Conservation (phyloP, 129 eudicot species). For the Daucus carota region DNA sequence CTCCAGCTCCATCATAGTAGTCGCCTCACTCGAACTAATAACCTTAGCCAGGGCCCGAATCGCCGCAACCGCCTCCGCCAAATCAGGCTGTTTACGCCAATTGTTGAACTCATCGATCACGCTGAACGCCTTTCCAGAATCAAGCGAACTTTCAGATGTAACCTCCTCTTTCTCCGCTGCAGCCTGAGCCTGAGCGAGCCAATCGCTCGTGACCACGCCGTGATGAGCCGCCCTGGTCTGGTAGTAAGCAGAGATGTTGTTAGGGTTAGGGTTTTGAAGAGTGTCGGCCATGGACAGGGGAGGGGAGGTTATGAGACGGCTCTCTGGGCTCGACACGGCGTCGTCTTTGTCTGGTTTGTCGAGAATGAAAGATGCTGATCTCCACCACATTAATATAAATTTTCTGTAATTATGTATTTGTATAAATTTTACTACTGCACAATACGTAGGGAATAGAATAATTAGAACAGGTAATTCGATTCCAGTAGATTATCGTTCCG, state of each 20-base stretch:
- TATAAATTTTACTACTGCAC: too few relatives aligned
- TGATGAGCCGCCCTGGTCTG: slow-evolving; percentile 87
- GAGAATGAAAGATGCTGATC: slow-evolving; percentile 85
- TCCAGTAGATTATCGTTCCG: too few relatives aligned
- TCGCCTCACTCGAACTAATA: slow-evolving; percentile 70
- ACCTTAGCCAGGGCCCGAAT: slow-evolving; percentile 91
- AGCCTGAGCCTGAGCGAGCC: slow-evolving; percentile 93
- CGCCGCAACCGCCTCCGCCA: slow-evolving; percentile 98
- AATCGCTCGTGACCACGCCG: slow-evolving; percentile 81
- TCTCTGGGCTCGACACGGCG: slow-evolving; percentile 34
- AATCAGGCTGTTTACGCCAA: slow-evolving; percentile 81
- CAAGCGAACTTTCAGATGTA: slow-evolving; percentile 16
- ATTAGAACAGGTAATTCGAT: too few relatives aligned
- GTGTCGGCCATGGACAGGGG: slow-evolving; percentile 42
- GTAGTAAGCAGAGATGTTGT: slow-evolving; percentile 59
- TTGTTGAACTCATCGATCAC: slow-evolving; percentile 74
- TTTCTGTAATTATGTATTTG: too few relatives aligned
- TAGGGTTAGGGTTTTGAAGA: slow-evolving; percentile 43
- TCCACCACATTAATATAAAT: slow-evolving; percentile 50
- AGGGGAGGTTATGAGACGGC: slow-evolving; percentile 29
- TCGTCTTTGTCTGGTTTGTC: slow-evolving; percentile 39
- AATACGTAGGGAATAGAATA: too few relatives aligned
- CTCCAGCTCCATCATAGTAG: slow-evolving; percentile 87
- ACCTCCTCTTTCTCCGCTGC: slow-evolving; percentile 34
- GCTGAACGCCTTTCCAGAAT: slow-evolving; percentile 27